A percentile compares a stretch with the other conserved stretches of the same genome.
Conservation (phyloP, 768 basidiomycete genomes). For the Multifurca ochricompacta region DNA sequence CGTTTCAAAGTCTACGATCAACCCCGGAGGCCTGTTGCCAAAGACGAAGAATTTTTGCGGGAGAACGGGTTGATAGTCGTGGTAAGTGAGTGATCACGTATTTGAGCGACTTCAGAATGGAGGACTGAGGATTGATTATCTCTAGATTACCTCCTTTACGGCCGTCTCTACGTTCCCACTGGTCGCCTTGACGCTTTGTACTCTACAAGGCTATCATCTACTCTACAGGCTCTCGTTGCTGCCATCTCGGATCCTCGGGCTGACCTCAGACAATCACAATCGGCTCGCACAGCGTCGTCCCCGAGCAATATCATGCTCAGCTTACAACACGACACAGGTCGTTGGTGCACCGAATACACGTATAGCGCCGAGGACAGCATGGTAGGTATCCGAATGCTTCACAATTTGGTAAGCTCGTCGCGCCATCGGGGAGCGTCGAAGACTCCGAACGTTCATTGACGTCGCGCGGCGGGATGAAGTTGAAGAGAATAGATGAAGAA, state of each 20-base stretch:
- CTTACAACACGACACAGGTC: constrained; percentile 86
- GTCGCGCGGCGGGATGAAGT: constrained; percentile 22
- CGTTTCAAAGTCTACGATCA: constrained; percentile 79
- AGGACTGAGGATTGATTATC: background rate
- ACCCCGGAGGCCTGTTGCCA: constrained; percentile 70
- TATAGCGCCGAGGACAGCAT: constrained; percentile 93
- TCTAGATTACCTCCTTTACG: constrained; percentile 91
- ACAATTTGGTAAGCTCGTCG: constrained; percentile 75
- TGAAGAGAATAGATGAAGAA: constrained; percentile 90
- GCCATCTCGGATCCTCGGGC: constrained; percentile 78
- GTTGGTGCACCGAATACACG: constrained; percentile 90
- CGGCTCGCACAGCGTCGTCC: constrained; percentile 36
- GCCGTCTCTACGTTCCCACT: constrained; percentile 83
- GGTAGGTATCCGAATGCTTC: constrained; percentile 81
- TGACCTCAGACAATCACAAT: constrained; percentile 34
- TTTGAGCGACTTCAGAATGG: background rate
- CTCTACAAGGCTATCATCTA: constrained; percentile 70
- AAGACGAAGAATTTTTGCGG: constrained; percentile 78
- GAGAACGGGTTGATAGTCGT: constrained; percentile 65
- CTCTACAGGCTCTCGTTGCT: constrained; percentile 74
- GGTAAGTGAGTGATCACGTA: constrained; percentile 40
- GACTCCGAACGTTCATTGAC: constrained; percentile 29
- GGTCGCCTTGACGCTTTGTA: constrained; percentile 86
- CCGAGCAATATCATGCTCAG: constrained; percentile 70
- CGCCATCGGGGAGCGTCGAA: constrained; percentile 27